These are phyloP conservation scores for Tetrastigma voinierianum DNA, from an alignment of 164 flowering plant species.

Conservation along the genomic window DNA sequence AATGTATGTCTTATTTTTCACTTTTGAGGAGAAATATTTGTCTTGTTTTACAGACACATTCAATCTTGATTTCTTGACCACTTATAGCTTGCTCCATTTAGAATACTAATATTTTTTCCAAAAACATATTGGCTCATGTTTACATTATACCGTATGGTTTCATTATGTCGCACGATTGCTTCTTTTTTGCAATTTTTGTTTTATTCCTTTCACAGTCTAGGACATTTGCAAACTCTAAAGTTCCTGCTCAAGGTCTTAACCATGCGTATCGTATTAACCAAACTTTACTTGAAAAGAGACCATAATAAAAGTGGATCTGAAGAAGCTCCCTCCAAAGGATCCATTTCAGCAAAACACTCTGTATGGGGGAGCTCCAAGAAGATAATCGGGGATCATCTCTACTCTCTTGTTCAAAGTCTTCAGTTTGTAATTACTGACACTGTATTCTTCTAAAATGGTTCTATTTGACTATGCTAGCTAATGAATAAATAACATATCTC, in stretches of 20 bases:
- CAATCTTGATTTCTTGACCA: neutral
- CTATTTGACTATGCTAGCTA: neutral
- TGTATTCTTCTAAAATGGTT: neutral
- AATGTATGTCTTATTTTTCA: slow-evolving; percentile 13
- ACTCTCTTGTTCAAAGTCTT: slow-evolving; percentile 7
- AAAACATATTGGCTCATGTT: neutral
- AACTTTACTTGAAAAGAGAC: neutral
- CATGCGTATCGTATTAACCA: neutral
- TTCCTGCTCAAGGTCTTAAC: neutral
- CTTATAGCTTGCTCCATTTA: neutral
- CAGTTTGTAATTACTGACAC: slow-evolving; percentile 8
- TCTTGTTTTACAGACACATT: neutral
- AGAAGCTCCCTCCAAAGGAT: slow-evolving; percentile 1
- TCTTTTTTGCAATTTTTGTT: neutral
- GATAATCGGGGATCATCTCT: slow-evolving; percentile 2
- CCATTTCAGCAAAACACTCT: neutral
- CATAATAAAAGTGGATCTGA: neutral
- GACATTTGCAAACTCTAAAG: slow-evolving; percentile 1
- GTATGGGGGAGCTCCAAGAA: slow-evolving; percentile 7
- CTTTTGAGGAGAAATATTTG: neutral
- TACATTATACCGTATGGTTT: neutral
- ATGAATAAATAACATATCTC: neutral
- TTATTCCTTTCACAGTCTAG: neutral
- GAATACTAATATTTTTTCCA: neutral
- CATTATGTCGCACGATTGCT: neutral